Evolutionary conservation across 441 rosid genomes (phyloP), one percentile per base, ranked within the genome.

Genomic region (Arabidopsis lyrata): DNA sequence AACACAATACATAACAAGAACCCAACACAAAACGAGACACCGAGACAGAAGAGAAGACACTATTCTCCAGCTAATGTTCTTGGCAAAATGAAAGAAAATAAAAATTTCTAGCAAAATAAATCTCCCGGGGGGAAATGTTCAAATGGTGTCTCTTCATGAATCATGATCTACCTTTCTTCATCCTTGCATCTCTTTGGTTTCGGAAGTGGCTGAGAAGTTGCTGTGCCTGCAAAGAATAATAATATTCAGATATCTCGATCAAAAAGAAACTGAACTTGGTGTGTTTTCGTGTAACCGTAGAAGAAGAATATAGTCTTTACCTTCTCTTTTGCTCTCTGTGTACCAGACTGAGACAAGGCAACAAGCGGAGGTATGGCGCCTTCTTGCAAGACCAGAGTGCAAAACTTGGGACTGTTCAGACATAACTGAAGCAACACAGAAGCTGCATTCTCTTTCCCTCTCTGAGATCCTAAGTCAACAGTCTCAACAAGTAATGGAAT

Each of bases 291-390:
- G 55, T 41, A 8, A 45, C 41, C n/a, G 22, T 10, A 36, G 48
- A 42, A 77, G 49, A 52, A 4, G 15, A 42, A 59, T 57, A 15
- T 73, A 44, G 32, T 32, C 5, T 48, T 45, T 85, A 95, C 99
- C 97, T 95, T 95, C 81, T 92, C 97, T 80, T 87, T 95, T 39
- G 92, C 97, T 83, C 99, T 87, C 53, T 86, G 91, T n/a, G 97
- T 90, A 74, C 99, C 99, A 18, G 91, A 88, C 76, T 90, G 97
- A 14, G 94, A 95, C 84, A 95, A 83, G 36, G 91, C 92, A 66
- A 95, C 97, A 70, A 95, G 91, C 35, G 99, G 97, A 81, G 97
- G 97, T 74, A 92, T 88, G 12, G 91, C 97, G 20, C 99, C 99
- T 84, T 92, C 99, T 86, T 89, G 97, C 82, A 92, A 84, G 77